Evolutionary conservation across 345 rosid genomes (phyloP).

Genomic region (Hirschfeldia incana): DNA sequence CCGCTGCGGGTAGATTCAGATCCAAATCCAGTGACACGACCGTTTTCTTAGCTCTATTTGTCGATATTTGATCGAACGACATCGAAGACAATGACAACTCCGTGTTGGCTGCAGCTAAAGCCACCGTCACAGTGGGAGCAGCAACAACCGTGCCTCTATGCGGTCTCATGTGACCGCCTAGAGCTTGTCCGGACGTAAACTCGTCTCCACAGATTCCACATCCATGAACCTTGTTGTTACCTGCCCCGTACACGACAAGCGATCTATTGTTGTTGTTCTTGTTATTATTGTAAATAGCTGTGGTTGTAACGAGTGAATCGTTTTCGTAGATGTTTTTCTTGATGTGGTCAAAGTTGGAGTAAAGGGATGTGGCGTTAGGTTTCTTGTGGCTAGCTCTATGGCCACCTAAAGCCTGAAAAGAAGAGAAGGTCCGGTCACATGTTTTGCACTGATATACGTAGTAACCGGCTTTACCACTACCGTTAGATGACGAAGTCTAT

Average conservation of each 20-base stretch:
- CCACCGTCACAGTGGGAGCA: conserved; percentile 19
- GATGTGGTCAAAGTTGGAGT: conserved; percentile 21
- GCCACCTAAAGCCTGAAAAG: conserved; percentile 96
- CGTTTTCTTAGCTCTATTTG: conserved; percentile 42
- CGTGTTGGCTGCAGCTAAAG: conserved; percentile 35
- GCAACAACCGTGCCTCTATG: conserved; percentile 54
- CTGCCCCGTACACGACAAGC: conserved; percentile 21
- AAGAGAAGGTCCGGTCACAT: conserved; percentile 76
- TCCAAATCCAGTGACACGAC: conserved; percentile 69
- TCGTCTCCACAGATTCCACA: conserved; percentile 89
- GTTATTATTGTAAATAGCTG: conserved; percentile 44
- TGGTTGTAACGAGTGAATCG: conserved; percentile 54
- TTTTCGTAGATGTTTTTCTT: conserved; percentile 44
- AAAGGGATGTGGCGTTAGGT: conserved; percentile 47
- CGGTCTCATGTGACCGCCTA: conserved; percentile 98
- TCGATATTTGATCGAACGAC: conserved; percentile 44
- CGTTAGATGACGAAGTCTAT: conserved; percentile 49
- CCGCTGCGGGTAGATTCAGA: conserved; percentile 95
- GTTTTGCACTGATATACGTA: conserved; percentile 88
- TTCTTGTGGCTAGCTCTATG: conserved; percentile 98
- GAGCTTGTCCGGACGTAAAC: conserved; percentile 91
- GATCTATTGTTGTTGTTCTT: conserved; percentile 34
- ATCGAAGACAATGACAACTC: conserved; percentile 48
- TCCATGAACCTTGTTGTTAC: conserved; percentile 66
- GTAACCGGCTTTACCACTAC: conserved; percentile 61